Evolutionary conservation across 2,329 filamentous ascomycete genomes (phyloP), one percentile per base, ranked within the genome.

Genomic region (Talaromyces marneffei): DNA sequence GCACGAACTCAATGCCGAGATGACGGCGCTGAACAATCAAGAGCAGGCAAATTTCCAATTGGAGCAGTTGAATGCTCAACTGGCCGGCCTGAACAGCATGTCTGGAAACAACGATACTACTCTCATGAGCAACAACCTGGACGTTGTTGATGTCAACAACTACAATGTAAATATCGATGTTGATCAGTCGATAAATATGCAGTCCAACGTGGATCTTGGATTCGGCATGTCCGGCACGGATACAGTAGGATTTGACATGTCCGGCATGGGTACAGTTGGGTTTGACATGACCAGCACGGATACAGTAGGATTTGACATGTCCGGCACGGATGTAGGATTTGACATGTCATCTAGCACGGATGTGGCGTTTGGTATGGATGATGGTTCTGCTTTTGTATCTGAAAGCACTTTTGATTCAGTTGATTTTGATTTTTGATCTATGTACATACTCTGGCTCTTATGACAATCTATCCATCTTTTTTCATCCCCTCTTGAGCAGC

Each of bases 61-160:
- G 4, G 46, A 62, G 31, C 44, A 57, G 12, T 27, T 59, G 25
- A 62, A 62, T 44, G 56, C 48, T 20, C 55, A 62, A 50, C 14
- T 62, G 2, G 60, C 60, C 14, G 37, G 55, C 18, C 48, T 62
- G 6, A 59, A 55, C n/a, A 53, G 12, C n/a, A 55, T 55, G 35
- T 25, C 52, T n/a, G 33, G 20, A 39, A 37, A 23, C 12, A 46
- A 61, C 7, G 16, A 52, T 29, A 31, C 31, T 5, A 23, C 23
- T 25, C 40, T 39, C 5, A 33, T n/a, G n/a, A 46, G 54, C 37
- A 35, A 14, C 33, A 40, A 33, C n/a, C 7, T 54, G 29, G 40
- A 33, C 4, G 31, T 39, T 40, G 20, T 53, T n/a, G 55, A 62
- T 35, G 40, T 62, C 8, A 59, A 59, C 29, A 33, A 54, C 2